phyloP scores from a whole-genome alignment of 306 rosid species.

The Canavalia ensiformis region DNA sequence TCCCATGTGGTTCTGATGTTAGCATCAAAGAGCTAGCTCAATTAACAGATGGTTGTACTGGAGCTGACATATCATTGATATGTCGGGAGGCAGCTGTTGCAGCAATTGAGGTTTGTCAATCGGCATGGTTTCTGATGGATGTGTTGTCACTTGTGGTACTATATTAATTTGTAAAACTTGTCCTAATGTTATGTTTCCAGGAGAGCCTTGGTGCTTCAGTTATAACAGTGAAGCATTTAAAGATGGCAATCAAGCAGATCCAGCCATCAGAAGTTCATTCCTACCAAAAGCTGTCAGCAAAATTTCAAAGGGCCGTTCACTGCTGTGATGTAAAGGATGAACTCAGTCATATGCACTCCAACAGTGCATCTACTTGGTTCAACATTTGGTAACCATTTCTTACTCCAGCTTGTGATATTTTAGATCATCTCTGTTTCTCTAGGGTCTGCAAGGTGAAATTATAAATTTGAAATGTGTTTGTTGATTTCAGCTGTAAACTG shows the following conservation, averaged over 20 bases:
- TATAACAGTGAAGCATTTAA: constrained; percentile 79
- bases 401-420: constrained; percentile 32
- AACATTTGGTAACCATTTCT: constrained; percentile 58
- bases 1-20: constrained; percentile 76
- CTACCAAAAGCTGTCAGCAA: constrained; percentile 69
- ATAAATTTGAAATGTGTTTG: constrained; percentile 14
- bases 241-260: constrained; percentile 66
- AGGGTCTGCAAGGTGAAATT: constrained; percentile 19
- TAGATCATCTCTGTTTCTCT: constrained; percentile 33
- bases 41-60: constrained; percentile 79
- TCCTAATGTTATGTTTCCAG: constrained; percentile 55
- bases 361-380: constrained; percentile 46
- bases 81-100: constrained; percentile 89
- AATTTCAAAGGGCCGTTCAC: constrained; percentile 77
- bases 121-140: constrained; percentile 6
- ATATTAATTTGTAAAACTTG: constrained; percentile 31
- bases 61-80: constrained; percentile 85
- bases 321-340: constrained; percentile 56
- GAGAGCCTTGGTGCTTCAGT: constrained; percentile 73
- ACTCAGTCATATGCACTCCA: constrained; percentile 40
- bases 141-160: constrained; percentile 31
- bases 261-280: constrained; percentile 73
- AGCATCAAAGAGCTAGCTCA: constrained; percentile 65
- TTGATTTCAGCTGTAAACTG: constrained; percentile 12
- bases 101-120: constrained; percentile 81